Base-by-base conservation (phyloP, 2,329 filamentous ascomycete species). In the Cryphonectria nitschkei region DNA sequence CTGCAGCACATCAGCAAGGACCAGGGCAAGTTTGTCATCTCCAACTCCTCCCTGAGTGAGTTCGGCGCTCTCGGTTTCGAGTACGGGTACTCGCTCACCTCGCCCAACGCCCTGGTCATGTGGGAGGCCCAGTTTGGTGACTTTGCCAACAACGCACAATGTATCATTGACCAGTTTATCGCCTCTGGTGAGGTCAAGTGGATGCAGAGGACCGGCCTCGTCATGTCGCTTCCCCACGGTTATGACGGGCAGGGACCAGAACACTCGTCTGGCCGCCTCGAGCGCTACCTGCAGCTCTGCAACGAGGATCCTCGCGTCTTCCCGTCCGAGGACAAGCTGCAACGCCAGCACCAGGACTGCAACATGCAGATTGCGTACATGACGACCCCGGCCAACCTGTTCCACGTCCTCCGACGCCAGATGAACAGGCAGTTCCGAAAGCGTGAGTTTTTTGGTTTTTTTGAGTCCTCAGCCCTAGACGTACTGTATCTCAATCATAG, bases 111-210 rank as follows among this genome's bases (percentile, higher is more conserved):
- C 52, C 89, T 99, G 37, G 95, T 99, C 77, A 97, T 99, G 90
- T 99, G 96, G 96, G 96, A 99, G 85, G 96, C 96, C 52, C 96
- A 99, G 83, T 99, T 99, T 79, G 96, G 96, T 87, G 96, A 99
- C 83, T 99, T 99, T 78, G 96, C 96, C 87, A 99, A 99, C 88
- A 99, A 98, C 79, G 95, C 96, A 60, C 96, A 99, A 84, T 97
- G 94, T 81, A 97, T 99, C 82, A 97, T 99, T 79, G 96, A 99
- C 82, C 96, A 99, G 84, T 99, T 99, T 84, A 92, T 99, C 77
- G 95, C 96, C 66, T 98, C 96, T 73, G 96, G 96, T 80, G 96
- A 99, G 84, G 91, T 93, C 75, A 99, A 99, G 86, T 99, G 96
- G 96, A 92, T 98, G 84, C 96, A 99, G 86, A 92, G 96, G 82